These are phyloP conservation scores for Phytophthora pinifolia DNA, from an alignment of 352 stramenopile genomes.

Conservation along the genomic window DNA sequence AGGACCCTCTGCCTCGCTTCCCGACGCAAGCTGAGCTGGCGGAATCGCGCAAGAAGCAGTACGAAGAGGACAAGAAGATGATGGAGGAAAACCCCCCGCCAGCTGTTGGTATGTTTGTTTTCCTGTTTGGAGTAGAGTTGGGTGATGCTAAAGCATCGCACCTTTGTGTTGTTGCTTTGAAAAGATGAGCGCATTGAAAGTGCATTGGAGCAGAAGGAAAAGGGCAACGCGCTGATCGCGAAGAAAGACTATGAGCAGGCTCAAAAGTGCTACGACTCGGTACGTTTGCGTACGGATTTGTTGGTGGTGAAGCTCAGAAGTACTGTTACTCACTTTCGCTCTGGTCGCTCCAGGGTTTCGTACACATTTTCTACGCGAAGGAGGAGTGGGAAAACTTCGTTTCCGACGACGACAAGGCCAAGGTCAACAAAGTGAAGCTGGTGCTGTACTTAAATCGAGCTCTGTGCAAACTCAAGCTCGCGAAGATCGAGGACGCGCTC, in stretches of 20 bases:
- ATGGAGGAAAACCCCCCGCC: conserved; percentile 81
- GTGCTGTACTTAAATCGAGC: conserved; percentile 83
- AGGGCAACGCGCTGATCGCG: conserved; percentile 69
- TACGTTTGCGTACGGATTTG: conserved; percentile 14
- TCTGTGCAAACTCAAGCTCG: conserved; percentile 84
- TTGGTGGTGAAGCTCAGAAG: not conserved
- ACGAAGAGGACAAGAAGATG: conserved; percentile 85
- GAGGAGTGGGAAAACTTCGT: conserved; percentile 86
- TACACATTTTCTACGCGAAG: conserved; percentile 87
- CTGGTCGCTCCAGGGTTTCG: conserved; percentile 55
- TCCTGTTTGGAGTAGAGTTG: not conserved
- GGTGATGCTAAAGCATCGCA: conserved; percentile 2
- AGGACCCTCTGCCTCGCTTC: conserved; percentile 83
- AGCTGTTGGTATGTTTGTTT: conserved; percentile 52
- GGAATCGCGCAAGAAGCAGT: conserved; percentile 78
- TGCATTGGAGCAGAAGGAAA: conserved; percentile 78
- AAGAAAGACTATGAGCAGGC: conserved; percentile 74
- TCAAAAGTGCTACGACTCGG: conserved; percentile 87
- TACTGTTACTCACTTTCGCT: conserved; percentile 7
- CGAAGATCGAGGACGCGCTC: conserved; percentile 79
- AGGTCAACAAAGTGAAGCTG: conserved; percentile 81
- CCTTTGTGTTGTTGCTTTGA: not conserved
- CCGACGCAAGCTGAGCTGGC: conserved; percentile 80
- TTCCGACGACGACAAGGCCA: conserved; percentile 66
- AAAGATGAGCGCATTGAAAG: conserved; percentile 69